phyloP scores from a whole-genome alignment of 2,329 filamentous ascomycete species.

The Xylaria sp. region DNA sequence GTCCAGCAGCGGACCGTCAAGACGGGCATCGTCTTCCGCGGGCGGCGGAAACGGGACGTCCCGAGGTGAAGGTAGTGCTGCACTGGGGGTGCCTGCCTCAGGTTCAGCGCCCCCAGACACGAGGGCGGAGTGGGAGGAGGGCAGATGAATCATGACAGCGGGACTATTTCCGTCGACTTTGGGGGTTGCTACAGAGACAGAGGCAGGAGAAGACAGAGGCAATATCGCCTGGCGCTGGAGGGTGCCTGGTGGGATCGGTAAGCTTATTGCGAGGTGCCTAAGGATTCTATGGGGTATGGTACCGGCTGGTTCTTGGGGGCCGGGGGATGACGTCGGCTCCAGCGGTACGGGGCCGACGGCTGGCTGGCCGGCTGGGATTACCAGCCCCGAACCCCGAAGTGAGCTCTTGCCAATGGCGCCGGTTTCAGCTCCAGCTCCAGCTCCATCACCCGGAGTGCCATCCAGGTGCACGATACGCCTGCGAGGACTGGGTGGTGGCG shows the following conservation, averaged over 20 bases:
- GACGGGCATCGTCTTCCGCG: neutral
- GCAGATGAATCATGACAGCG: neutral
- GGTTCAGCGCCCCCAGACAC: neutral
- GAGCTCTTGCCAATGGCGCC: neutral
- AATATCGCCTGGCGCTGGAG: conserved; percentile 12
- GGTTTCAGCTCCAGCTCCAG: neutral
- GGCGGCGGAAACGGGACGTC: neutral
- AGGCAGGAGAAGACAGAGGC: conserved; percentile 8
- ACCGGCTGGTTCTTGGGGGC: neutral
- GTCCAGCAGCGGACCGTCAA: neutral
- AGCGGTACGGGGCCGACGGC: neutral
- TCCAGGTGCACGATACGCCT: conserved; percentile 7
- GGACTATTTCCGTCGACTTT: neutral
- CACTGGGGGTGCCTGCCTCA: neutral
- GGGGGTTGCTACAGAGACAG: conserved; percentile 11
- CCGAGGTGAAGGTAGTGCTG: neutral
- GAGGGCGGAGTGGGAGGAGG: neutral
- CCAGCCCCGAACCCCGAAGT: neutral
- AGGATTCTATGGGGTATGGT: neutral
- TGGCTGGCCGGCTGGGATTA: neutral
- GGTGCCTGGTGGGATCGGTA: conserved; percentile 12
- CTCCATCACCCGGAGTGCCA: neutral
- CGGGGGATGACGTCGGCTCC: conserved; percentile 4
- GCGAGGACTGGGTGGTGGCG: conserved; percentile 34
- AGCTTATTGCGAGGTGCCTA: conserved; percentile 23